Evolutionary conservation across 176 grass and related monocot genomes (phyloP).

Genomic region (Zea luxurians): DNA sequence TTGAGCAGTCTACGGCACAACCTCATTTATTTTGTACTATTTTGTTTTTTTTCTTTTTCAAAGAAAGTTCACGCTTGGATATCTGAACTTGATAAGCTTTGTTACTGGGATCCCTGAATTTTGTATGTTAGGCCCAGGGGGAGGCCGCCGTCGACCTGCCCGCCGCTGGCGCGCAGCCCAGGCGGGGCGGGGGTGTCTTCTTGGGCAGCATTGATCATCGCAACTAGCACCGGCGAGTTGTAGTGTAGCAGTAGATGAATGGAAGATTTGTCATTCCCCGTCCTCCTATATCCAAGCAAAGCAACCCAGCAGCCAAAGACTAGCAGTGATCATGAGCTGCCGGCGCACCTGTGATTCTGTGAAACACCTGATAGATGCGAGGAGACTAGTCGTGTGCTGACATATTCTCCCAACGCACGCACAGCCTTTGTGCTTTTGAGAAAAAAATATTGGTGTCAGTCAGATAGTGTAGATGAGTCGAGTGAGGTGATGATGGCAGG

Average conservation of each 20-base stretch:
- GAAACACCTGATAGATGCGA: neutral
- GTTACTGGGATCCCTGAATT: too few species aligned
- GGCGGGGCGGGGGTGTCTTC: constrained; percentile 53
- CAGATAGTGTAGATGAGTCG: constrained; percentile 21
- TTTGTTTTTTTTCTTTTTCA: too few species aligned
- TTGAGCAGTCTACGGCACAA: neutral
- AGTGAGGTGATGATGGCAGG: constrained; percentile 11
- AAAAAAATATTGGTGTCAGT: neutral
- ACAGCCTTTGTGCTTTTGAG: neutral
- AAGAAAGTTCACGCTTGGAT: too few species aligned
- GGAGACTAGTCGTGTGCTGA: neutral
- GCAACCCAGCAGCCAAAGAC: neutral
- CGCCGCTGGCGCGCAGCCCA: constrained; percentile 34
- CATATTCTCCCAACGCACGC: neutral
- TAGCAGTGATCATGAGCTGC: neutral
- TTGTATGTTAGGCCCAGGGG: neutral
- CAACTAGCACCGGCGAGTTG: neutral
- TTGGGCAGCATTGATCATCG: constrained; percentile 28
- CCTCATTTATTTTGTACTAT: too few species aligned
- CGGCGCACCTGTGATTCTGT: neutral
- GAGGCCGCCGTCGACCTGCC: constrained; percentile 17
- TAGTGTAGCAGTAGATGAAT: neutral
- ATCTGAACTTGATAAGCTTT: too few species aligned
- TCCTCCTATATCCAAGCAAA: neutral
- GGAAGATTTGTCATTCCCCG: neutral